Base-by-base conservation (phyloP, 2,329 filamentous ascomycete genomes). In the Sporothrix curviconia region DNA sequence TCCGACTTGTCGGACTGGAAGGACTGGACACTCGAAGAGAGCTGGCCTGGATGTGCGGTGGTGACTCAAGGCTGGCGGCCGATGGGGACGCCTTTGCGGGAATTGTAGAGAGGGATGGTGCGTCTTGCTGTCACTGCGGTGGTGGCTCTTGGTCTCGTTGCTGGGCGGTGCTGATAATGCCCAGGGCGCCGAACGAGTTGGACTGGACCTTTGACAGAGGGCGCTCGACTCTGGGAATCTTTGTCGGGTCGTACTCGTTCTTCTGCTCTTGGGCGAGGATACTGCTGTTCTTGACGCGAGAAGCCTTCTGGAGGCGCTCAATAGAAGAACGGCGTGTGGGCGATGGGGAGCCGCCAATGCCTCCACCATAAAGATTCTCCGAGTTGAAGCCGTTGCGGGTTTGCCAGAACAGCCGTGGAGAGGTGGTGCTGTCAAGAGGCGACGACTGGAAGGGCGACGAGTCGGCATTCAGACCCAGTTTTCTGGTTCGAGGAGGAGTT, bases 241-340 rank as follows among this genome's bases (percentile, higher is more conserved):
- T 83, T 57, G 86, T 81, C 28, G 92, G 90, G 71, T 96, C 90
- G 77, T 96, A 96, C 76, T 95, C 89, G 70, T 91, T 84, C 74
- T 92, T 92, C 69, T 91, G 87, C 74, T 96, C 92, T 56, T 92
- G 87, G 42, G 90, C 91, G 70, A 96, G 90, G 79, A 97, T 96
- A 75, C 87, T 95, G 80, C 92, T 96, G 76, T 96, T 97, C 80
- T 92, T 96, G 67, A 99, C 94, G 60, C 94, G 88, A 56, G 92
- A 96, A 32, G 91, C 92, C 70, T 87, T 90, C 75, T 96, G 95
- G 59, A 99, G 80, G 68, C 92, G 92, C 79, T 99, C 94, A 64
- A 99, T 92, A 17, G 92, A 97, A 46, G 90, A 89, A 68, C 92
- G 86, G 67, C 90, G 88, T 58, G 84, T 86, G 22, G 89, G 85